Base-by-base conservation (phyloP, 805 yeast genomes). In the Kockiozyma suomiensis region DNA sequence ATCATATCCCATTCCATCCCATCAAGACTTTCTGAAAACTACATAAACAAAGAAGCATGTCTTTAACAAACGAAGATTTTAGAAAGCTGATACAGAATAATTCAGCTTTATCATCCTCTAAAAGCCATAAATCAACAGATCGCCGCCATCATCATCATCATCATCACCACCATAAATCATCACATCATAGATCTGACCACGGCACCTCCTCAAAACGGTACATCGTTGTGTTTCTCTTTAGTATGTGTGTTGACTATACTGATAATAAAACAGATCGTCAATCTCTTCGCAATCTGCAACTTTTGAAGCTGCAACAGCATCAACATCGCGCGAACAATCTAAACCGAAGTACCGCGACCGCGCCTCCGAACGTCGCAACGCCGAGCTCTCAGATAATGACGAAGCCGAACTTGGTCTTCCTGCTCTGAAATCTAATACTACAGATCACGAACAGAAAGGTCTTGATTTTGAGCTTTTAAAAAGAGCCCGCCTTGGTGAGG, bases 401-500 rank as follows among this genome's bases (percentile, higher is more conserved):
- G 63, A 54, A 15, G 52, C 17, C 17, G 51, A 26, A 4, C 38
- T 32, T 12, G 49, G 38, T 8, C 35, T 21, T 17, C 37, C 32
- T 8, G 7, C 25, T 13, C 17, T n/a, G 21, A 19, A 21, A 25
- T 2, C 30, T 1, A n/a, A 28, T 17, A 26, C 30, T 3, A 41
- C 37, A 8, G 43, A 46, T 6, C 33, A 42, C 19, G 49, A 40
- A 30, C 37, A 23, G 6, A 47, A 41, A 30, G 51, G 66, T 3
- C 57, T 62, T 12, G 61, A 62, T 45, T 62, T 61, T 28, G 62
- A 62, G 15, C 41, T 62, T 1, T 55, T 62, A 43, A 32, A 38
- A 21, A 37, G 58, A 15, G 42, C 48, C 5, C 40, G 48, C 13
- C 35, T 21, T 10, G 63, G 66, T 8, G 66, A 62, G 40, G 52